These are phyloP conservation scores for Phylloporus rhodoxanthus DNA, from an alignment of 768 basidiomycete species.

Conservation along the genomic window DNA sequence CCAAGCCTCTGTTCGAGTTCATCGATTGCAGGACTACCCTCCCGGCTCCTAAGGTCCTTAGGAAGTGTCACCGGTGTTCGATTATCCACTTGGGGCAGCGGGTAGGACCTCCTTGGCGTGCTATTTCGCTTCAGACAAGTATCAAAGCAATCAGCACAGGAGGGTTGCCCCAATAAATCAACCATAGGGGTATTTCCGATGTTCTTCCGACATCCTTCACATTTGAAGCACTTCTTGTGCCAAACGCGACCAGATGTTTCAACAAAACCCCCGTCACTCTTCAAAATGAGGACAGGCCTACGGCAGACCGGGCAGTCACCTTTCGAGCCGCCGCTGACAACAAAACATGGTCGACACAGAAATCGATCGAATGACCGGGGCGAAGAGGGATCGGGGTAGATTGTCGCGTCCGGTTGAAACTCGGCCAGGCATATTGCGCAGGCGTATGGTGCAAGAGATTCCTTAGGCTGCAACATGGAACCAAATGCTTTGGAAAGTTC, in stretches of 20 bases:
- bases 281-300: constrained; percentile 67
- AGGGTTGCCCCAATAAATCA: constrained; percentile 75
- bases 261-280: constrained; percentile 72
- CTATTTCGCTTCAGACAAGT: constrained; percentile 55
- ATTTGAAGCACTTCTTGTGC: constrained; percentile 80
- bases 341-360: constrained; percentile 71
- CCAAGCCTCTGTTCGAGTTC: constrained; percentile 60
- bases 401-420: constrained; percentile 79
- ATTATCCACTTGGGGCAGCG: constrained; percentile 29
- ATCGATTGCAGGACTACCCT: constrained; percentile 56
- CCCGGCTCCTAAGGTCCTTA: constrained; percentile 39
- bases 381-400: constrained; percentile 65
- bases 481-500: constrained; percentile 79
- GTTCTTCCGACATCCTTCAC: constrained; percentile 64
- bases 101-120: constrained; percentile 37
- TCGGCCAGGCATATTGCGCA: constrained; percentile 59
- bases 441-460: constrained; percentile 60
- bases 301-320: constrained; percentile 65
- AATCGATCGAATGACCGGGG: constrained; percentile 41
- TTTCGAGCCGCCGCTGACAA: constrained; percentile 66
- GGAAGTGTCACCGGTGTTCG: constrained; percentile 44
- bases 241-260: constrained; percentile 66
- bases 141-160: constrained; percentile 78
- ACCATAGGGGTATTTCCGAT: constrained; percentile 75
- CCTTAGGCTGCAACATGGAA: constrained; percentile 74